These are phyloP conservation scores for Echium plantagineum DNA, from an alignment of 257 asterid species.

Conservation along the genomic window DNA sequence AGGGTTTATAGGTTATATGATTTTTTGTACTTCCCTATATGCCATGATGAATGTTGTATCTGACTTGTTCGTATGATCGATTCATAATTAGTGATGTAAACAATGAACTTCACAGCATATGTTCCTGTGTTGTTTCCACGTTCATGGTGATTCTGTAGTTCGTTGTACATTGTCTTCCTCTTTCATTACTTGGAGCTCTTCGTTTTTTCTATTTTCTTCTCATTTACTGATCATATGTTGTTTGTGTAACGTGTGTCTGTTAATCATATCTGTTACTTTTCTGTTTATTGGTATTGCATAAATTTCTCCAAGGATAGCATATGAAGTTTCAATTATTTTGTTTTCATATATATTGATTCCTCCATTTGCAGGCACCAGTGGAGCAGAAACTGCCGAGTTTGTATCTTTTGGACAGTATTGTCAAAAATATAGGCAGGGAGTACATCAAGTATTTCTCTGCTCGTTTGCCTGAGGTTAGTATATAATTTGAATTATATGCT, in stretches of 20 bases:
- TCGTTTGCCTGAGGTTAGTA: slow-evolving; percentile 79
- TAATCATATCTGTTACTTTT: too few relatives aligned
- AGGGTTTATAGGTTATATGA: too few relatives aligned
- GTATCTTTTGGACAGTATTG: slow-evolving; percentile 95
- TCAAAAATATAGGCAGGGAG: slow-evolving; percentile 87
- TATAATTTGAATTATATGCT: slow-evolving; percentile 2
- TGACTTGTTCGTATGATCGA: neutral
- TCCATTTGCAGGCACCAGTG: slow-evolving; percentile 50
- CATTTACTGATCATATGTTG: neutral
- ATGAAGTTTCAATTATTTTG: slow-evolving; percentile 6
- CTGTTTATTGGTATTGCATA: neutral
- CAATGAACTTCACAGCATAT: neutral
- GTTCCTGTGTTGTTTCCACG: neutral
- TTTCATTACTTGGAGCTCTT: slow-evolving; percentile 14
- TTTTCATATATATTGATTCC: neutral
- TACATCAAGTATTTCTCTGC: slow-evolving; percentile 55
- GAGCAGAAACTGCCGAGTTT: slow-evolving; percentile 83
- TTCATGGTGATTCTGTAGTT: slow-evolving; percentile 1
- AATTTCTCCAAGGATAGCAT: neutral
- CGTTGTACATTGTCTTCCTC: slow-evolving; percentile 4
- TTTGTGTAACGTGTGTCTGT: too few relatives aligned
- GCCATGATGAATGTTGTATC: neutral
- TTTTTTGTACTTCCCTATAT: neutral
- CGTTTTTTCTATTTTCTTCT: neutral
- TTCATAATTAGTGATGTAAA: neutral